Conservation (phyloP, 169 alveolate genomes). For the Eimeria necatrix region DNA sequence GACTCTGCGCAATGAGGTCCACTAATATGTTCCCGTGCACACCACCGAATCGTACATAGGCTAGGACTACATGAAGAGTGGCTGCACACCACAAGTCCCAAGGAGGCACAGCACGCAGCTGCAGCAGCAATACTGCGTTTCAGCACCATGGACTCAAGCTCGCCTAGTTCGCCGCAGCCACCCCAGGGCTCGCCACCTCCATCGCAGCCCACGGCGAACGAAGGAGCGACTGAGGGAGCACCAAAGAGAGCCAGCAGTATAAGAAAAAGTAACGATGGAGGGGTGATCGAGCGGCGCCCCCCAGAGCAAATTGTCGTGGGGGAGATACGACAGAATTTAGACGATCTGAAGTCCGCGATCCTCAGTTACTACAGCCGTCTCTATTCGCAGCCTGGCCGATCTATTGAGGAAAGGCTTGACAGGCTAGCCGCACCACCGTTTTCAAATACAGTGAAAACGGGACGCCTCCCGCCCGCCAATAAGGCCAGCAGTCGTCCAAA, state of each 20-base stretch:
- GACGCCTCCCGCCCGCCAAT: conserved; percentile 9
- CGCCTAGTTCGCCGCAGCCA: background rate
- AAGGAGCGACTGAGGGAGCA: background rate
- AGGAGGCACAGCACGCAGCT: background rate
- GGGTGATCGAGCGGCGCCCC: background rate
- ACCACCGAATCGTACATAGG: too few relatives aligned
- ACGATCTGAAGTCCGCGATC: conserved; percentile 72
- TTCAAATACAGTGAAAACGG: conserved; percentile 14
- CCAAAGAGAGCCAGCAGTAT: background rate
- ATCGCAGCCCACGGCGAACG: background rate
- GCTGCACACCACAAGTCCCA: background rate
- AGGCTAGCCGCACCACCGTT: conserved; percentile 66
- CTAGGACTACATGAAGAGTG: too few relatives aligned
- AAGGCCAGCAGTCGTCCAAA: background rate
- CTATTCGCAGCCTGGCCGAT: conserved; percentile 53
- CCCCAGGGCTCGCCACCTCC: background rate
- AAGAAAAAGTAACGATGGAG: background rate
- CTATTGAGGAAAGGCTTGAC: conserved; percentile 75
- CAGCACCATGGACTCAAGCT: background rate
- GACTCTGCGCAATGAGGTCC: too few relatives aligned
- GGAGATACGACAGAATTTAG: conserved; percentile 72
- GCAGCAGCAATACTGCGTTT: background rate
- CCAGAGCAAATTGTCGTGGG: conserved; percentile 76
- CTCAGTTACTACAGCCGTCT: conserved; percentile 73
- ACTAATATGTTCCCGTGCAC: too few relatives aligned